Conservation (phyloP, 306 rosid species). For the Mimosa pudica region DNA sequence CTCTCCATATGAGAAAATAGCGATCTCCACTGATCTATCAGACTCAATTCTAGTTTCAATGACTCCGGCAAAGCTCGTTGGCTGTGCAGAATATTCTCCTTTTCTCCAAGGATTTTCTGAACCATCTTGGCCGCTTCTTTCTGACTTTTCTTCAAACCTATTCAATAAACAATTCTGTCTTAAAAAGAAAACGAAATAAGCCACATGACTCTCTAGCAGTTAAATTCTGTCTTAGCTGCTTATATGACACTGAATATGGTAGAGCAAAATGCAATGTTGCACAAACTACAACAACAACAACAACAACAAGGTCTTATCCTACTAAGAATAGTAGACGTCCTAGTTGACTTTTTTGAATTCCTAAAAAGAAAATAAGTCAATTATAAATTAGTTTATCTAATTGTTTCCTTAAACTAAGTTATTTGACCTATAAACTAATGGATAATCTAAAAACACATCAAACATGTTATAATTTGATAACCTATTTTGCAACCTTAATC, state of each 20-base stretch:
- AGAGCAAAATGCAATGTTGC: background rate
- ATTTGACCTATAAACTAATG: too few species aligned
- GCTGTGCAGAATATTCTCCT: constrained; percentile 39
- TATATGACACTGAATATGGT: background rate
- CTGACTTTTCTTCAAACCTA: constrained; percentile 81
- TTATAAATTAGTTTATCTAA: too few species aligned
- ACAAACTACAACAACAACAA: background rate
- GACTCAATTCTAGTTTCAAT: constrained; percentile 57
- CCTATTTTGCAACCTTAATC: too few species aligned
- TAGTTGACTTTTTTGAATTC: too few species aligned
- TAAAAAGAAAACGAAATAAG: background rate
- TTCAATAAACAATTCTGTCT: background rate
- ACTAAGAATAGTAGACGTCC: too few species aligned
- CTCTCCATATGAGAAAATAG: constrained; percentile 79
- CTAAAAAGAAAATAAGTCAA: too few species aligned
- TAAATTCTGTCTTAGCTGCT: background rate
- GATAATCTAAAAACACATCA: too few species aligned
- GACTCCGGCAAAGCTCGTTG: constrained; percentile 44
- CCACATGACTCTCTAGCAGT: background rate
- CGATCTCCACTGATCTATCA: constrained; percentile 79
- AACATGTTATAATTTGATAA: too few species aligned
- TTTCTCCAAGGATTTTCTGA: constrained; percentile 59
- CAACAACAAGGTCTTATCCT: too few species aligned
- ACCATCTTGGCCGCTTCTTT: constrained; percentile 70
- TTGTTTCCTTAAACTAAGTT: too few species aligned